Evolutionary conservation across 768 basidiomycete species (phyloP).

Genomic region (Paxillus rubicundulus): DNA sequence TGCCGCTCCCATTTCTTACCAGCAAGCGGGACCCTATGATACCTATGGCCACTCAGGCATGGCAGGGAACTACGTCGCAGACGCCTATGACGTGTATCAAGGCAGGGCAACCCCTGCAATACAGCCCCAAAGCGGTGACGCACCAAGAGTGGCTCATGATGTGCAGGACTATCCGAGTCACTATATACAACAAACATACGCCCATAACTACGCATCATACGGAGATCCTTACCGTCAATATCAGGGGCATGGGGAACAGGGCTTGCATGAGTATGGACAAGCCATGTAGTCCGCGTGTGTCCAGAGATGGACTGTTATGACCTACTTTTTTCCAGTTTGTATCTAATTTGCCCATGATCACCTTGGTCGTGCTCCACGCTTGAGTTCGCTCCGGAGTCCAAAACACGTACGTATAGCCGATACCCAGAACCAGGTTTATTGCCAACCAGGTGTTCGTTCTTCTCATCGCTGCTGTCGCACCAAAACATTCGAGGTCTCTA

Average conservation of each 20-base stretch:
- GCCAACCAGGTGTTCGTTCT: not conserved
- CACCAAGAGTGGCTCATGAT: conserved; percentile 38
- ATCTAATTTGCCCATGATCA: conserved; percentile 29
- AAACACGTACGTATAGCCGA: no score
- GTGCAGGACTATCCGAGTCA: conserved; percentile 36
- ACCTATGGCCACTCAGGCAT: conserved; percentile 15
- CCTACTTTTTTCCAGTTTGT: conserved; percentile 15
- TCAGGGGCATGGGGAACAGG: conserved; percentile 30
- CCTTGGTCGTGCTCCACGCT: no score
- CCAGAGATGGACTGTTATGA: conserved; percentile 15
- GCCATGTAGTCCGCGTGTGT: conserved; percentile 26
- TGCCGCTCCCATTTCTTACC: conserved; percentile 58
- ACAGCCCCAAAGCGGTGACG: conserved; percentile 32
- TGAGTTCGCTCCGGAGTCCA: no score
- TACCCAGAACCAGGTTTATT: not conserved
- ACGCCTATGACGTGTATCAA: conserved; percentile 56
- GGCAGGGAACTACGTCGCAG: conserved; percentile 36
- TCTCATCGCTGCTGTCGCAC: not conserved
- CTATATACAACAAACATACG: conserved; percentile 20
- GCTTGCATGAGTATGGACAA: conserved; percentile 30
- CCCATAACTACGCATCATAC: conserved; percentile 29
- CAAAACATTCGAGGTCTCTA: no score
- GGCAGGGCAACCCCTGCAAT: conserved; percentile 41
- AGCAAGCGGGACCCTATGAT: conserved; percentile 25
- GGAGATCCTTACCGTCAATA: conserved; percentile 28